phyloP scores from a whole-genome alignment of 306 rosid species.

The Herpetospermum pedunculosum region DNA sequence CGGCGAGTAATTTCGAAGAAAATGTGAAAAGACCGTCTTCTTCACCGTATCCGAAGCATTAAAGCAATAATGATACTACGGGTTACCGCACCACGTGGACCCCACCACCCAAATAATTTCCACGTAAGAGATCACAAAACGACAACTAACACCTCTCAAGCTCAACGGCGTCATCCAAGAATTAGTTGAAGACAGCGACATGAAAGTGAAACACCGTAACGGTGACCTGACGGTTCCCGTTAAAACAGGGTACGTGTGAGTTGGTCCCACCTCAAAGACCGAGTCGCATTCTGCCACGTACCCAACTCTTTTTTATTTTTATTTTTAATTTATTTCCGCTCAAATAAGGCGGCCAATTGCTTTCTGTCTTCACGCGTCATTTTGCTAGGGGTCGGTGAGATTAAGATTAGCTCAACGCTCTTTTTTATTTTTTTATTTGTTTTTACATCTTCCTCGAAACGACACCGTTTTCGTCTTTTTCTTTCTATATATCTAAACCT shows the following conservation, averaged over 20 bases:
- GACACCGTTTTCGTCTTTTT: not conserved
- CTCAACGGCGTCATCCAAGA: not conserved
- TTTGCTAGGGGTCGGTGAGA: constrained; percentile 10
- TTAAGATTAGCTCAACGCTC: not conserved
- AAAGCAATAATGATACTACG: not conserved
- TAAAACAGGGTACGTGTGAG: constrained; percentile 2
- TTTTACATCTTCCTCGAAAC: not conserved
- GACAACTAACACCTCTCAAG: not conserved
- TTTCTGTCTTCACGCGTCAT: constrained; percentile 9
- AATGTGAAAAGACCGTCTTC: too few species aligned
- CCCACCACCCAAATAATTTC: not conserved
- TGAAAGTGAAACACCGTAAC: not conserved
- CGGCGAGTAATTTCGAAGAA: not conserved
- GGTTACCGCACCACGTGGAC: not conserved
- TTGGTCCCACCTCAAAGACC: not conserved
- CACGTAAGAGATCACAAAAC: not conserved
- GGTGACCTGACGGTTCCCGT: not conserved
- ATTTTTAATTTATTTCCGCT: not conserved
- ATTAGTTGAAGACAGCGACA: not conserved
- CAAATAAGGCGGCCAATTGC: constrained; percentile 11
- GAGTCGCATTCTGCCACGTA: constrained; percentile 1
- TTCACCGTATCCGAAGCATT: not conserved
- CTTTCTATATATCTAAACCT: not conserved
- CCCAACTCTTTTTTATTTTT: not conserved
- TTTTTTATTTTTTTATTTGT: not conserved